These are phyloP conservation scores for Hibiscus tridactylites DNA, from an alignment of 345 rosid species.

Conservation along the genomic window DNA sequence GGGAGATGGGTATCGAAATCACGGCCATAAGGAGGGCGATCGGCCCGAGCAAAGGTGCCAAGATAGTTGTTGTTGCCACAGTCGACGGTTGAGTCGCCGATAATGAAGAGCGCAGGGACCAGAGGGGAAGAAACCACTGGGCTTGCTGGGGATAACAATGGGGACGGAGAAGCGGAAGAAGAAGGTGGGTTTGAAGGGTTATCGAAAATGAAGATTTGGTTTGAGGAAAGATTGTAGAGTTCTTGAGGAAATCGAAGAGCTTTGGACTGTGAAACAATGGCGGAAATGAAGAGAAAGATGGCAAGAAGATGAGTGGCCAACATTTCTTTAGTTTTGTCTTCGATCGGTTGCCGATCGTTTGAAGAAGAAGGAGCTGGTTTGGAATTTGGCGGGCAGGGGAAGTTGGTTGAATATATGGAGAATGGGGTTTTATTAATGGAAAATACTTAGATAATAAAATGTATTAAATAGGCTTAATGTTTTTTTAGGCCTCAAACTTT, in stretches of 20 bases:
- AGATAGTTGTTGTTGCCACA: conserved; percentile 78
- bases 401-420: background rate
- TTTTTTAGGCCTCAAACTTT: no score
- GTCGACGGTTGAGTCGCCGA: conserved; percentile 87
- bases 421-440: no score
- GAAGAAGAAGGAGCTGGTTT: background rate
- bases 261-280: background rate
- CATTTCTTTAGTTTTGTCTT: background rate
- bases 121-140: conserved; percentile 26
- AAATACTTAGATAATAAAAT: no score
- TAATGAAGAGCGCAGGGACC: conserved; percentile 63
- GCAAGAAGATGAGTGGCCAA: background rate
- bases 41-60: conserved; percentile 88
- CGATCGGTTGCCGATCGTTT: no score
- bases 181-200: background rate
- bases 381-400: conserved; percentile 5
- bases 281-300: background rate
- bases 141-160: background rate
- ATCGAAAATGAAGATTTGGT: background rate
- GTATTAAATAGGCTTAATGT: no score
- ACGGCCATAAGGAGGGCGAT: conserved; percentile 84
- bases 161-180: conserved; percentile 12
- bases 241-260: conserved; percentile 10
- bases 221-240: conserved; percentile 1
- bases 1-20: conserved; percentile 80